These are phyloP conservation scores for Rhodotorula mucilaginosa DNA, from an alignment of 1,284 basidiomycete species.

Conservation along the genomic window DNA sequence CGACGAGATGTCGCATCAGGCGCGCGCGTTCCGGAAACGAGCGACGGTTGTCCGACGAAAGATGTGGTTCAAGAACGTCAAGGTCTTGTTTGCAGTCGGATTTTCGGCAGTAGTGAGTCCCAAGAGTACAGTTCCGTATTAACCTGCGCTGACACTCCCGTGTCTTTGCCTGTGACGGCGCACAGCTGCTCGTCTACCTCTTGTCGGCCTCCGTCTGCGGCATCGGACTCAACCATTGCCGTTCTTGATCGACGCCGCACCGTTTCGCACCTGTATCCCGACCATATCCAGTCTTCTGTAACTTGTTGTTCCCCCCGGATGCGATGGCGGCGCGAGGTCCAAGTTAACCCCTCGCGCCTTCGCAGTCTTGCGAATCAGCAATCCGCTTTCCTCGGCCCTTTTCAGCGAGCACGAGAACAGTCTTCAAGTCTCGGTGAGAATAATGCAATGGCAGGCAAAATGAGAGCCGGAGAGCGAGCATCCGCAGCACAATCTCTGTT, in stretches of 20 bases:
- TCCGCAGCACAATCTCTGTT: too few species aligned
- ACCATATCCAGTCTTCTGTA: background rate
- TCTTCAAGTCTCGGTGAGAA: background rate
- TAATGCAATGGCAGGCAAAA: too few species aligned
- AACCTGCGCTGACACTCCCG: conserved; percentile 49
- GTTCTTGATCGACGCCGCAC: background rate
- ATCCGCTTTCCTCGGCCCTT: background rate
- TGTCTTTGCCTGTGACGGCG: conserved; percentile 44
- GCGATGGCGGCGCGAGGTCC: too few species aligned
- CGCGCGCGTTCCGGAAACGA: conserved; percentile 90
- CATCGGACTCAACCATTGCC: conserved; percentile 54
- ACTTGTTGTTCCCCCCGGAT: background rate
- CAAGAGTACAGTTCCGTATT: background rate
- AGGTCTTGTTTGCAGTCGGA: conserved; percentile 30
- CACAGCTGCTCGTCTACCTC: conserved; percentile 62
- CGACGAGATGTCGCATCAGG: conserved; percentile 89
- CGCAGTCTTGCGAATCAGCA: background rate
- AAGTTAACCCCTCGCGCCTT: too few species aligned
- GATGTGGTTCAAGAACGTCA: conserved; percentile 94
- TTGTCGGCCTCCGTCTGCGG: conserved; percentile 84
- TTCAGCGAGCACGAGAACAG: background rate
- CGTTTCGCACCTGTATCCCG: background rate
- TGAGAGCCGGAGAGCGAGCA: too few species aligned
- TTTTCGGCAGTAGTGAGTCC: conserved; percentile 19
- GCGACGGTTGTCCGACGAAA: conserved; percentile 80